Evolutionary conservation across 2,329 filamentous ascomycete species (phyloP).

Genomic region (Fusarium sp.): DNA sequence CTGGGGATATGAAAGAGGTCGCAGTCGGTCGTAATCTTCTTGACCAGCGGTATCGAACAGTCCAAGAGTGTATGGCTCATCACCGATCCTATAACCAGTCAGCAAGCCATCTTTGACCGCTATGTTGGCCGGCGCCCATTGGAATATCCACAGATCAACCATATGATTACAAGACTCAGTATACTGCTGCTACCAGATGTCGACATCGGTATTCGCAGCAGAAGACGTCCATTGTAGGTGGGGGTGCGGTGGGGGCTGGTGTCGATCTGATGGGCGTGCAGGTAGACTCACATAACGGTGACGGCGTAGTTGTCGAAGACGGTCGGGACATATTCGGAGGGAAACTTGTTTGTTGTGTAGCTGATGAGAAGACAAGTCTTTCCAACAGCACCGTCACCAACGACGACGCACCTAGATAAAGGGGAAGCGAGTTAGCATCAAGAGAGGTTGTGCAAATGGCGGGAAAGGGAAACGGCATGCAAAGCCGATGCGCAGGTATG

Average conservation of each 20-base stretch:
- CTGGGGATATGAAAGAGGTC: constrained; percentile 96
- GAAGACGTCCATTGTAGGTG: constrained; percentile 19
- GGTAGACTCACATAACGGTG: constrained; percentile 90
- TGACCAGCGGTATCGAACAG: constrained; percentile 99
- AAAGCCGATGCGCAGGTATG: constrained; percentile 31
- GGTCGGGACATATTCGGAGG: constrained; percentile 98
- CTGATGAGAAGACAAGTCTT: constrained; percentile 99
- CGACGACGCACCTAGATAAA: constrained; percentile 86
- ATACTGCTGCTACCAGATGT: constrained; percentile 1
- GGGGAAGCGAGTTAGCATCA: constrained; percentile 37
- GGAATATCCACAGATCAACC: constrained; percentile 1
- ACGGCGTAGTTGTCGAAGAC: constrained; percentile 99
- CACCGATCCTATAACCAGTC: constrained; percentile 81
- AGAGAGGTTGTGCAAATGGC: neutral
- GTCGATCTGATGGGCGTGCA: constrained; percentile 29
- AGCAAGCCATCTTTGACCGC: constrained; percentile 15
- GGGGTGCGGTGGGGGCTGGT: constrained; percentile 23
- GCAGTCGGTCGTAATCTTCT: constrained; percentile 98
- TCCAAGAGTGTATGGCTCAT: constrained; percentile 97
- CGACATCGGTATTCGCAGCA: constrained; percentile 6
- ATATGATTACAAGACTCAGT: constrained; percentile 1
- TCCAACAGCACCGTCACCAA: constrained; percentile 98
- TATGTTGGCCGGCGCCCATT: neutral
- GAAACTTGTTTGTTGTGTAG: constrained; percentile 99
- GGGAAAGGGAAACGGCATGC: constrained; percentile 4